Conservation (phyloP, 2,329 filamentous ascomycete species). For the Diaporthe humulicola region DNA sequence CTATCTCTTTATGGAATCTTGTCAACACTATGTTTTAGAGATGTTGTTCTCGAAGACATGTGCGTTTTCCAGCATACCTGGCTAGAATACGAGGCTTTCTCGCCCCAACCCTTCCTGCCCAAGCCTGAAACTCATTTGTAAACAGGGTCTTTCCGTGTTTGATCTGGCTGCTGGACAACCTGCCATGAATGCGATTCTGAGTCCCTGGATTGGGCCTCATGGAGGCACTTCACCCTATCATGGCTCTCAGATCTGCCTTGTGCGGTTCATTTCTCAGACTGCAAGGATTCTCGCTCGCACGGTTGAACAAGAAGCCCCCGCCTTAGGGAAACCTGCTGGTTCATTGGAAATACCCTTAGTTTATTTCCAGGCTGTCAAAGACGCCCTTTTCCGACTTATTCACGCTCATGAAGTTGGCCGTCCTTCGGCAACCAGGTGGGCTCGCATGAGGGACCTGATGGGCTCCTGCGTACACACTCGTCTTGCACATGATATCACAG, state of each 20-base stretch:
- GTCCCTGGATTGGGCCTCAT: background rate
- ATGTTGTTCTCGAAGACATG: too few relatives aligned
- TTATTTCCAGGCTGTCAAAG: background rate
- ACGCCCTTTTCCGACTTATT: background rate
- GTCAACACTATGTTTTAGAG: too few relatives aligned
- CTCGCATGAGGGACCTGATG: background rate
- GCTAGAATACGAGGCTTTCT: too few relatives aligned
- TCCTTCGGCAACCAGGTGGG: too few relatives aligned
- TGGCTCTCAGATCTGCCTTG: background rate
- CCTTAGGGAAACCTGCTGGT: too few relatives aligned
- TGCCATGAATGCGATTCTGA: background rate
- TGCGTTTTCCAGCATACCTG: too few relatives aligned
- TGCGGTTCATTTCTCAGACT: background rate
- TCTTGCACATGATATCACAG: background rate
- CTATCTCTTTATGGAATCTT: too few relatives aligned
- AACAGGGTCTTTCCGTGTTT: background rate
- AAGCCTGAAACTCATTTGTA: background rate
- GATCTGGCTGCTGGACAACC: background rate
- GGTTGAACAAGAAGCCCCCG: background rate
- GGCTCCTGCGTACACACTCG: background rate
- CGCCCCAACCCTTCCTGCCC: too few relatives aligned
- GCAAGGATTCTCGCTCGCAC: background rate
- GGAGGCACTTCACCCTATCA: background rate
- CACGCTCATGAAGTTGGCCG: background rate
- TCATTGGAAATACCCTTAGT: background rate